These are phyloP conservation scores for Hypoxylon sp. DNA, from an alignment of 2,329 filamentous ascomycete species.

Conservation along the genomic window DNA sequence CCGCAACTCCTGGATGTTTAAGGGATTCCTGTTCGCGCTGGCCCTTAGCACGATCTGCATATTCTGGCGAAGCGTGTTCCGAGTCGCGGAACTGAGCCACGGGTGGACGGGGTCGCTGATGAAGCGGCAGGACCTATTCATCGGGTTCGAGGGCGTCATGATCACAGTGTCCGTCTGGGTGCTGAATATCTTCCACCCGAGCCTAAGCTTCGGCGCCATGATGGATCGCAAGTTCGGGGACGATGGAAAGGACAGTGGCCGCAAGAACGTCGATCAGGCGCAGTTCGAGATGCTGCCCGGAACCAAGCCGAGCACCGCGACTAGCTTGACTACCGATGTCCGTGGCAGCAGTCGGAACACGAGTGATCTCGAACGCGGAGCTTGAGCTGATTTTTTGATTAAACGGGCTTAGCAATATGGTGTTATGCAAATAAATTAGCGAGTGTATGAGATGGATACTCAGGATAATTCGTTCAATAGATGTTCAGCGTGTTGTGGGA, in stretches of 20 bases:
- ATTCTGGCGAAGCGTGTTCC: conserved; percentile 75
- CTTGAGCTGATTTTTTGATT: neutral
- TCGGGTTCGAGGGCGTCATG: conserved; percentile 71
- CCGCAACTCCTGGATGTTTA: conserved; percentile 63
- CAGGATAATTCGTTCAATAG: neutral
- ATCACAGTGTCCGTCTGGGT: conserved; percentile 62
- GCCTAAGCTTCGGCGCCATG: conserved; percentile 49
- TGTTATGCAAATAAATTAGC: conserved; percentile 8
- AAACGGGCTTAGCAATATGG: neutral
- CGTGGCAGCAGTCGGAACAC: neutral
- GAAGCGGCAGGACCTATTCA: conserved; percentile 67
- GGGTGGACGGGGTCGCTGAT: conserved; percentile 75
- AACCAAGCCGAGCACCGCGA: conserved; percentile 33
- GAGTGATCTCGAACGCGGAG: conserved; percentile 25
- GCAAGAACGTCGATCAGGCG: neutral
- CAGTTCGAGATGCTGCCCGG: conserved; percentile 33
- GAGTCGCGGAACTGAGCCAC: conserved; percentile 74
- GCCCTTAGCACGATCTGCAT: conserved; percentile 72
- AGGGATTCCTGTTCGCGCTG: conserved; percentile 69
- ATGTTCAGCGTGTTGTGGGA: neutral
- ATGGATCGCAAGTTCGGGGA: conserved; percentile 37
- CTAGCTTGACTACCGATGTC: conserved; percentile 16
- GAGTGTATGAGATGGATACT: neutral
- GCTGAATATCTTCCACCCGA: conserved; percentile 64
- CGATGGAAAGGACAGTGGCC: neutral